Evolutionary conservation across 441 rosid genomes (phyloP).

Genomic region (Bruguiera hainesii): DNA sequence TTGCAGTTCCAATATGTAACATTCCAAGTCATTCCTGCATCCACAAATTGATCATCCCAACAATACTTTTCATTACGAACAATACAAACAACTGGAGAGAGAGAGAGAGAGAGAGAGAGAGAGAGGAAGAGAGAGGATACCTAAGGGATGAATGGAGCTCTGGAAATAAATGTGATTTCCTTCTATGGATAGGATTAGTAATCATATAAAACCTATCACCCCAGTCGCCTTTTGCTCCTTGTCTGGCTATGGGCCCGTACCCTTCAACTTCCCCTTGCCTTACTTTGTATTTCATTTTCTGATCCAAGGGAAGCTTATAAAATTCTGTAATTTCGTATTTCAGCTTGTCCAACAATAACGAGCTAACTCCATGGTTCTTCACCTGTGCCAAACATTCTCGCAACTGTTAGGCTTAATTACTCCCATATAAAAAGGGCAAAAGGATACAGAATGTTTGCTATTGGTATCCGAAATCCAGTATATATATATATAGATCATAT

Average conservation of each 20-base stretch:
- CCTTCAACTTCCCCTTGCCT: slow-evolving; percentile 44
- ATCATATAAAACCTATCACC: slow-evolving; percentile 42
- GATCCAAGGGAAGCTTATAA: slow-evolving; percentile 43
- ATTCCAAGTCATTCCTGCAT: slow-evolving; percentile 32
- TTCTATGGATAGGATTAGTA: slow-evolving; percentile 38
- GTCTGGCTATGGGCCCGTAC: slow-evolving; percentile 27
- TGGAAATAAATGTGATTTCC: slow-evolving; percentile 45
- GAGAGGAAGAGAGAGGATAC: slow-evolving; percentile 10
- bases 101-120: neutral
- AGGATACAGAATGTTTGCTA: no score
- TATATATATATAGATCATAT: neutral
- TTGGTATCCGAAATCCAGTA: no score
- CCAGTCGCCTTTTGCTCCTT: slow-evolving; percentile 38
- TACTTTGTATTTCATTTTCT: slow-evolving; percentile 41
- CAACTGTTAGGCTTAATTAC: neutral
- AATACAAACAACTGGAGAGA: neutral
- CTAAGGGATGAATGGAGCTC: slow-evolving; percentile 46
- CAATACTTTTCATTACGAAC: no score
- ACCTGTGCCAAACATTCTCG: slow-evolving; percentile 20
- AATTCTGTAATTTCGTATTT: slow-evolving; percentile 36
- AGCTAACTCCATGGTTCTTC: slow-evolving; percentile 50
- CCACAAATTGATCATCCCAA: neutral
- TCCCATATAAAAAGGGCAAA: no score
- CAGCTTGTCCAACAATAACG: slow-evolving; percentile 28
- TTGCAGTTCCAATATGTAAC: slow-evolving; percentile 33